These are phyloP conservation scores for Rosa chinensis DNA, from an alignment of 306 rosid species.

Conservation along the genomic window DNA sequence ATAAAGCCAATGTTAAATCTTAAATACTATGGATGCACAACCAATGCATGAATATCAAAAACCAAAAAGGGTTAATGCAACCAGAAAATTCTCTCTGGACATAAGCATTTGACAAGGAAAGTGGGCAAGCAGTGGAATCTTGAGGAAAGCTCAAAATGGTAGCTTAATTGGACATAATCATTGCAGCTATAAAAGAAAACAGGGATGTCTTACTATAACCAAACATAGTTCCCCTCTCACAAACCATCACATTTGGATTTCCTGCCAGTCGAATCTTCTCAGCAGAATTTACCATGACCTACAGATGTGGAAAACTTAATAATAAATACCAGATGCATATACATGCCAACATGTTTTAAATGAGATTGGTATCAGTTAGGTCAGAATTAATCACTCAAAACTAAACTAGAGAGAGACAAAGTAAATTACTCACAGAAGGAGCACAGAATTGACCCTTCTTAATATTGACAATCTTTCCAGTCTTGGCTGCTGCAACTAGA, in stretches of 20 bases:
- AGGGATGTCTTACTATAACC: slow-evolving; percentile 85
- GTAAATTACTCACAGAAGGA: slow-evolving; percentile 70
- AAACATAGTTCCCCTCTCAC: slow-evolving; percentile 98
- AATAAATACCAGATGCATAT: slow-evolving; percentile 18
- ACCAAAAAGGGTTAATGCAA: not conserved
- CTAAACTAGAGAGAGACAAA: not conserved
- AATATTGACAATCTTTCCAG: slow-evolving; percentile 83
- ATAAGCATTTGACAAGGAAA: not conserved
- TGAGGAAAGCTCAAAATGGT: slow-evolving; percentile 9
- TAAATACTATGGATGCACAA: not conserved
- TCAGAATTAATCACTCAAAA: not conserved
- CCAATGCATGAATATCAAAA: not conserved
- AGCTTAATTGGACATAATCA: slow-evolving; percentile 7
- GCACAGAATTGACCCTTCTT: slow-evolving; percentile 99
- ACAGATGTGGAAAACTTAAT: slow-evolving; percentile 20
- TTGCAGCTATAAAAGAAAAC: slow-evolving; percentile 19
- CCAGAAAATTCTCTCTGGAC: not conserved
- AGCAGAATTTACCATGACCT: slow-evolving; percentile 93
- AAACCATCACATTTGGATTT: slow-evolving; percentile 94
- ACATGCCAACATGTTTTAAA: not conserved
- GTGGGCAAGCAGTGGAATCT: slow-evolving; percentile 20
- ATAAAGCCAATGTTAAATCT: not conserved
- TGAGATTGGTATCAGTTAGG: not conserved
- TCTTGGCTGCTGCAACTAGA: slow-evolving; percentile 93
- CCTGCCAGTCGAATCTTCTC: slow-evolving; percentile 95